phyloP scores from a whole-genome alignment of 2,329 filamentous ascomycete species.

The Claviceps purpurea region DNA sequence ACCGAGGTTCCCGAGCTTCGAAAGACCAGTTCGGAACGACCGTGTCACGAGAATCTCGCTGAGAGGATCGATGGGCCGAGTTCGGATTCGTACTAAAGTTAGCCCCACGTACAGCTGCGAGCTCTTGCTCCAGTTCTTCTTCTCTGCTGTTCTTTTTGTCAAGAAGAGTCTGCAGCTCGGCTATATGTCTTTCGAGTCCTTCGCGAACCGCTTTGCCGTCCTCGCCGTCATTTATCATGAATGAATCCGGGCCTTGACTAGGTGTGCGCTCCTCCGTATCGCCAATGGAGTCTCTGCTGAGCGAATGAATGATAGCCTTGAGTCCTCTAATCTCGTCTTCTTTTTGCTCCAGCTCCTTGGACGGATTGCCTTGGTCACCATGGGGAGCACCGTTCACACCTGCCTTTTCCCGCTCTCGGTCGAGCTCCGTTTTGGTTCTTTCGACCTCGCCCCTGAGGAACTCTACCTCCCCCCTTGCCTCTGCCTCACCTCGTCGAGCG shows the following conservation, averaged over 20 bases:
- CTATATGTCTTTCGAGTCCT: conserved; percentile 66
- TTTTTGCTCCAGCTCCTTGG: conserved; percentile 78
- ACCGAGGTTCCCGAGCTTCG: conserved; percentile 31
- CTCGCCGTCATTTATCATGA: conserved; percentile 14
- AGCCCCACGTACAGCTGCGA: conserved; percentile 49
- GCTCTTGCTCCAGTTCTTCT: conserved; percentile 73
- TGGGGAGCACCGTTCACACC: conserved; percentile 21
- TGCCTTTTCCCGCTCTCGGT: conserved; percentile 75
- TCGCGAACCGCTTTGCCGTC: conserved; percentile 30
- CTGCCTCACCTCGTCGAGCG: conserved; percentile 82
- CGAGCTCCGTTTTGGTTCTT: conserved; percentile 73
- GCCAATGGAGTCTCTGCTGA: conserved; percentile 63
- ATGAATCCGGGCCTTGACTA: conserved; percentile 19
- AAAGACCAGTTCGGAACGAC: conserved; percentile 42
- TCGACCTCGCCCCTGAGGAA: conserved; percentile 93
- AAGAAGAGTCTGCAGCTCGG: conserved; percentile 59
- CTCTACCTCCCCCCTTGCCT: conserved; percentile 90
- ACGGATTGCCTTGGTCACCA: conserved; percentile 32
- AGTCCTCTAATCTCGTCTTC: conserved; percentile 95
- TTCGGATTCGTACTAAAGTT: conserved; percentile 14
- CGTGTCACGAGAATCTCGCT: conserved; percentile 54
- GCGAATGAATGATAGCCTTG: conserved; percentile 93
- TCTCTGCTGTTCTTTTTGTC: conserved; percentile 63
- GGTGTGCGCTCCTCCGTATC: conserved; percentile 22
- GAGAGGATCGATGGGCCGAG: conserved; percentile 38